A percentile compares a stretch with the other conserved stretches of the same genome.
These are phyloP conservation scores for Fragosphaeria purpurea DNA, from an alignment of 2,329 filamentous ascomycete genomes.

Conservation along the genomic window DNA sequence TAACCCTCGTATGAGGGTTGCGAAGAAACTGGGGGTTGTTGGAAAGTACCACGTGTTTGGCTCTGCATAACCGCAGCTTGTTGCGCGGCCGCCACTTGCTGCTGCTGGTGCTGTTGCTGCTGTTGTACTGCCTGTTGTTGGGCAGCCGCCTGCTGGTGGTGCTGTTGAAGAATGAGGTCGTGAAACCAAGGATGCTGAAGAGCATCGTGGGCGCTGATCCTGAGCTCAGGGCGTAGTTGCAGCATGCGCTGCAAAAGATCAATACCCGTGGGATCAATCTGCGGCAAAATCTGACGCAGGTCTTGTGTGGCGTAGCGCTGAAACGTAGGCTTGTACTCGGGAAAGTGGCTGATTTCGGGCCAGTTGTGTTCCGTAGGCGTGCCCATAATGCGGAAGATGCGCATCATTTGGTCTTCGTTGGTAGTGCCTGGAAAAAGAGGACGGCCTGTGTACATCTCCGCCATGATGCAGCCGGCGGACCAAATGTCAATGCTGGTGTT, in stretches of 20 bases:
- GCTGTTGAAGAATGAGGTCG: slow-evolving; percentile 52
- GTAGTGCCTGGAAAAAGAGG: slow-evolving; percentile 95
- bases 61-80: slow-evolving; percentile 13
- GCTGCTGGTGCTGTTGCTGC: slow-evolving; percentile 78
- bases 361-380: slow-evolving; percentile 91
- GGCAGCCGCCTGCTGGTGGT: slow-evolving; percentile 37
- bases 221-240: slow-evolving; percentile 81
- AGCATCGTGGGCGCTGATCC: slow-evolving; percentile 79
- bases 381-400: slow-evolving; percentile 98
- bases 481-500: slow-evolving; percentile 99
- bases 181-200: slow-evolving; percentile 88
- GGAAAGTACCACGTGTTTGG: slow-evolving; percentile 14
- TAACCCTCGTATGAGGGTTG: slow-evolving; percentile 10
- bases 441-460: slow-evolving; percentile 95
- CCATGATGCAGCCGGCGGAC: slow-evolving; percentile 99
- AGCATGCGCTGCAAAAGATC: slow-evolving; percentile 86
- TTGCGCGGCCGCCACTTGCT: slow-evolving; percentile 35
- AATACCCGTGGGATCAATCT: slow-evolving; percentile 79
- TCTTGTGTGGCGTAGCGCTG: slow-evolving; percentile 93
- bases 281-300: slow-evolving; percentile 72
- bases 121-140: slow-evolving; percentile 74
- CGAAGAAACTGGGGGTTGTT: slow-evolving; percentile 15
- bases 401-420: slow-evolving; percentile 93
- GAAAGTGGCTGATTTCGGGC: slow-evolving; percentile 89
- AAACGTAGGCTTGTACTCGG: slow-evolving; percentile 96